Percentiles rank a stretch among this genome's conserved stretches.
Conservation (phyloP, 306 rosid species). For the Dalbergia oliveri region DNA sequence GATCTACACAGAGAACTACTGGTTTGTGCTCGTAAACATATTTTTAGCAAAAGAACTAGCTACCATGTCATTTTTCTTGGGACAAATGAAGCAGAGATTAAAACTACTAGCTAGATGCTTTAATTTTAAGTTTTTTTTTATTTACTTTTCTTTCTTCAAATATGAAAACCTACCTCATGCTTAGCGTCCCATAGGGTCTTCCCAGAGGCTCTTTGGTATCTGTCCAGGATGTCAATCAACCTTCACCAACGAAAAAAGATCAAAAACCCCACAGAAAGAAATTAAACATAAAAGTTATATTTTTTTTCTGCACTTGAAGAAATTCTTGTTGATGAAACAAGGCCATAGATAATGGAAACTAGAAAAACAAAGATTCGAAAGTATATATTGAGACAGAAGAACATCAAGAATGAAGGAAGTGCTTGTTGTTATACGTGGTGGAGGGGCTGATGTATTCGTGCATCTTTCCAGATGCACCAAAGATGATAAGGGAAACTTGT, state of each 20-base stretch:
- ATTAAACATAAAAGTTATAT: background rate
- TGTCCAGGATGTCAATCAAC: slow-evolving; percentile 67
- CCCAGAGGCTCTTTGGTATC: slow-evolving; percentile 75
- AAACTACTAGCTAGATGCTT: slow-evolving; percentile 15
- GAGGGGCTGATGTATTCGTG: slow-evolving; percentile 74
- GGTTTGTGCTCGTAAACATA: slow-evolving; percentile 55
- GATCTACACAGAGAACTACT: slow-evolving; percentile 64
- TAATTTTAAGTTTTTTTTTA: background rate
- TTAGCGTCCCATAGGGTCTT: slow-evolving; percentile 86
- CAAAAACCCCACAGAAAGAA: slow-evolving; percentile 28
- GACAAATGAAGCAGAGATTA: slow-evolving; percentile 29
- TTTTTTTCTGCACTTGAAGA: background rate
- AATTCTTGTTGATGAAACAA: slow-evolving; percentile 12
- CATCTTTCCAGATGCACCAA: slow-evolving; percentile 74
- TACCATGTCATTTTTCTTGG: background rate
- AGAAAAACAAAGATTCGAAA: background rate
- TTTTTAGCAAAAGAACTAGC: slow-evolving; percentile 56
- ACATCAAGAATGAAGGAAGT: background rate
- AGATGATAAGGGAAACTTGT: slow-evolving; percentile 74
- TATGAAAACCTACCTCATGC: slow-evolving; percentile 71
- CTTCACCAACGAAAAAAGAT: slow-evolving; percentile 42
- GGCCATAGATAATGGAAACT: background rate
- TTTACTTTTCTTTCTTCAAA: background rate
- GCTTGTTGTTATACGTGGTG: slow-evolving; percentile 53
- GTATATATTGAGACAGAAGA: background rate